phyloP scores from a whole-genome alignment of 164 flowering plant species.

The Vitis labrusca region DNA sequence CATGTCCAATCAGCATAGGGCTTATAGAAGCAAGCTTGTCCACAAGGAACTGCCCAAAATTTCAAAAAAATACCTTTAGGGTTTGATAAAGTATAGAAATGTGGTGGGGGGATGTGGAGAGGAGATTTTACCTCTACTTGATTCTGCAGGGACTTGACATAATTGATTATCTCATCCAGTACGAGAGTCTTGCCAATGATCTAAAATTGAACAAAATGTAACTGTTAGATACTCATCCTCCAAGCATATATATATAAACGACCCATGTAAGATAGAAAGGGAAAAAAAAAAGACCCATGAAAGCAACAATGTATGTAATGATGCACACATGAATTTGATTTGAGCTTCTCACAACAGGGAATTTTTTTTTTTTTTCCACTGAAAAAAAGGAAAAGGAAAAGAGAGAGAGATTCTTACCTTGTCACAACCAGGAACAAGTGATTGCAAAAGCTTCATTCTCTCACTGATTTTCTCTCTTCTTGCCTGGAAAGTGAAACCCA shows the following conservation, averaged over 20 bases:
- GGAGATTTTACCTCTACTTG: conserved; percentile 55
- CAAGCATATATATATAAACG: not conserved
- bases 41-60: not conserved
- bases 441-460: conserved; percentile 51
- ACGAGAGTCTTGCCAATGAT: conserved; percentile 61
- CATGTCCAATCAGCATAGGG: no score
- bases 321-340: not conserved
- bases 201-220: conserved; percentile 18
- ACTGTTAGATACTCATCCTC: no score
- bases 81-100: no score
- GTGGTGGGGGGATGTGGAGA: no score
- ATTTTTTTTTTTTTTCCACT: no score
- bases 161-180: conserved; percentile 63
- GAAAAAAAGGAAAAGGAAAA: not conserved
- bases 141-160: conserved; percentile 59
- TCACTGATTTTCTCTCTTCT: conserved; percentile 57
- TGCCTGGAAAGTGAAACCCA: conserved; percentile 21
- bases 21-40: no score
- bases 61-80: not conserved
- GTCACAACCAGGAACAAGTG: conserved; percentile 62
- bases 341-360: no score
- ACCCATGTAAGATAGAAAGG: no score
- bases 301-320: no score
- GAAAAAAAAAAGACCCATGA: no score
- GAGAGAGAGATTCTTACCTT: conserved; percentile 20